These are phyloP conservation scores for Epichloe bromicola DNA, from an alignment of 2,329 filamentous ascomycete genomes.

Conservation along the genomic window DNA sequence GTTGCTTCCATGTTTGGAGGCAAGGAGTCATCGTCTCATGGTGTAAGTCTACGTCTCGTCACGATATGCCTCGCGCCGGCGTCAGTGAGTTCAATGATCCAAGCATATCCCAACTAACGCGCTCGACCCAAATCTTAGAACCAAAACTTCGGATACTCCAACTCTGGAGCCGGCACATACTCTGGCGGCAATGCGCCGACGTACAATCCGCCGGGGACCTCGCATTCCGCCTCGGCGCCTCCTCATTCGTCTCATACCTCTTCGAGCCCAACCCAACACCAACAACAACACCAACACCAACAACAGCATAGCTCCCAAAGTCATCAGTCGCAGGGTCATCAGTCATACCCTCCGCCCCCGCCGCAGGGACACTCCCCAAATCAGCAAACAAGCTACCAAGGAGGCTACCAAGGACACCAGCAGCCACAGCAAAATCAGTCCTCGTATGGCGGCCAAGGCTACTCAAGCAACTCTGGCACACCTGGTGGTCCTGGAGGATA, in stretches of 20 bases:
- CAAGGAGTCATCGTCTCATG: conserved; percentile 20
- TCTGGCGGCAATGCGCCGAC: conserved; percentile 47
- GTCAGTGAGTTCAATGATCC: neutral
- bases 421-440: conserved; percentile 8
- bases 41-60: conserved; percentile 4
- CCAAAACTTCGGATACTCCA: conserved; percentile 52
- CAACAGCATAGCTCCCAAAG: conserved; percentile 12
- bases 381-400: conserved; percentile 8
- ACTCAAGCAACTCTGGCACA: conserved; percentile 8
- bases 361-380: conserved; percentile 9
- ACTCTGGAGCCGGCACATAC: conserved; percentile 41
- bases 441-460: conserved; percentile 12
- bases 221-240: conserved; percentile 14
- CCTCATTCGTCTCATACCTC: conserved; percentile 11
- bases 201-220: conserved; percentile 22
- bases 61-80: neutral
- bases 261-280: conserved; percentile 18
- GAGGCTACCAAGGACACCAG: conserved; percentile 4
- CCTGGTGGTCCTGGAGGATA: conserved; percentile 10
- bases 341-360: conserved; percentile 12
- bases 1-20: conserved; percentile 42
- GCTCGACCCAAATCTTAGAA: conserved; percentile 18
- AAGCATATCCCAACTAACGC: conserved; percentile 6
- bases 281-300: conserved; percentile 13
- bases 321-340: conserved; percentile 9